Evolutionary conservation across 345 rosid genomes (phyloP).

Genomic region (Citrus unshiu): DNA sequence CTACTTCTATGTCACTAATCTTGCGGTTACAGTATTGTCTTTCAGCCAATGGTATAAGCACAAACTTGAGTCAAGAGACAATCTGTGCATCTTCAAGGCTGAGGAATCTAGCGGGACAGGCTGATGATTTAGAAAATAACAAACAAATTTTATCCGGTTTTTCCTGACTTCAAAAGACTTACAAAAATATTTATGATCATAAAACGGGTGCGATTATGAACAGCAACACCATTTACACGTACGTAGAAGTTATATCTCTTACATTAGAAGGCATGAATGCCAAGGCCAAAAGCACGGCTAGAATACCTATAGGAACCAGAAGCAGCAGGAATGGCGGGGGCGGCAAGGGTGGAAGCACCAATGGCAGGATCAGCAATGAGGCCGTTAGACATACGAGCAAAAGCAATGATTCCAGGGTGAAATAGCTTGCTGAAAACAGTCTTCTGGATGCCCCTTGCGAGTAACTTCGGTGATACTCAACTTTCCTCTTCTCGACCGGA

Average conservation of each 20-base stretch:
- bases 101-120: background rate
- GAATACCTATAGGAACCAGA: slow-evolving; percentile 64
- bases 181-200: slow-evolving; percentile 5
- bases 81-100: background rate
- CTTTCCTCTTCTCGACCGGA: slow-evolving; percentile 18
- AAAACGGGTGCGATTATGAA: background rate
- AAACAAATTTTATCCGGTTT: background rate
- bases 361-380: slow-evolving; percentile 67
- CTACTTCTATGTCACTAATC: background rate
- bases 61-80: background rate
- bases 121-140: background rate
- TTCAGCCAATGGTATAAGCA: background rate
- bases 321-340: slow-evolving; percentile 85
- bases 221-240: slow-evolving; percentile 33
- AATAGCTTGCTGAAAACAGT: slow-evolving; percentile 42
- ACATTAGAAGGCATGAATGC: slow-evolving; percentile 68
- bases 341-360: slow-evolving; percentile 79
- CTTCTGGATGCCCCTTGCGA: slow-evolving; percentile 31
- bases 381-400: slow-evolving; percentile 59
- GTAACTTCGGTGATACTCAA: slow-evolving; percentile 26
- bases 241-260: slow-evolving; percentile 40
- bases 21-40: background rate
- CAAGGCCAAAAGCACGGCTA: slow-evolving; percentile 59
- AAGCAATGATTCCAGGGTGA: slow-evolving; percentile 59
- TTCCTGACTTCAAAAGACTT: background rate